phyloP scores from a whole-genome alignment of 2,329 filamentous ascomycete species.

The Cladosporium sp. region DNA sequence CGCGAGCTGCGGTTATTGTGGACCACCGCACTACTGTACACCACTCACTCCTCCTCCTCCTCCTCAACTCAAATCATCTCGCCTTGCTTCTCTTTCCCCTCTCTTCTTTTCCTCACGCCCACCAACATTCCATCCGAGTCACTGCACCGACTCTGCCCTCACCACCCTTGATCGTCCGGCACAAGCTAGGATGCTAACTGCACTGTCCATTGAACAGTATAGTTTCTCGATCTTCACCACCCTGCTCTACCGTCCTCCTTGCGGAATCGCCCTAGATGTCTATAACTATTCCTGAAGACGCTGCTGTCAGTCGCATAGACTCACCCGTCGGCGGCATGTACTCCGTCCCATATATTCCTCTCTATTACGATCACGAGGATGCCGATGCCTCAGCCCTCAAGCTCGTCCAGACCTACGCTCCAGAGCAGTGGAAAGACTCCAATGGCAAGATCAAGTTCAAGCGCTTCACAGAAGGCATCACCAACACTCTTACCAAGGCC shows the following conservation, averaged over 20 bases:
- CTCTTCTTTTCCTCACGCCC: background rate
- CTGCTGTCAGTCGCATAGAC: slow-evolving; percentile 31
- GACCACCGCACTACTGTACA: slow-evolving; percentile 1
- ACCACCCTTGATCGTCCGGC: slow-evolving; percentile 4
- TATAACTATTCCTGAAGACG: slow-evolving; percentile 20
- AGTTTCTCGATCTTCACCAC: slow-evolving; percentile 19
- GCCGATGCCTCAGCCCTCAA: slow-evolving; percentile 75
- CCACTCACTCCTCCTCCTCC: background rate
- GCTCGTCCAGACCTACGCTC: slow-evolving; percentile 76
- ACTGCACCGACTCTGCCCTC: slow-evolving; percentile 1
- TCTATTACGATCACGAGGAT: slow-evolving; percentile 75
- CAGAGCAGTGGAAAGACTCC: slow-evolving; percentile 70
- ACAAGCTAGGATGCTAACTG: slow-evolving; percentile 20
- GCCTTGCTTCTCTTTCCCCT: background rate
- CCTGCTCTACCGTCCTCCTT: slow-evolving; percentile 20
- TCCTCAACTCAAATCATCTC: background rate
- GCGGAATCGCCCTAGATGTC: slow-evolving; percentile 21
- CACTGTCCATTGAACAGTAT: slow-evolving; percentile 19
- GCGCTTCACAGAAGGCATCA: slow-evolving; percentile 96
- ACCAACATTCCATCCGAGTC: background rate
- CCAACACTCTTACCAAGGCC: slow-evolving; percentile 86
- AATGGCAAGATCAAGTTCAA: slow-evolving; percentile 77
- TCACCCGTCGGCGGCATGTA: slow-evolving; percentile 30
- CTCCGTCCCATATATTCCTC: slow-evolving; percentile 59
- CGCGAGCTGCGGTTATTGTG: slow-evolving; percentile 12